phyloP scores from a whole-genome alignment of 1,139 yeast genomes.

The Yamadazyma membranifaciens region DNA sequence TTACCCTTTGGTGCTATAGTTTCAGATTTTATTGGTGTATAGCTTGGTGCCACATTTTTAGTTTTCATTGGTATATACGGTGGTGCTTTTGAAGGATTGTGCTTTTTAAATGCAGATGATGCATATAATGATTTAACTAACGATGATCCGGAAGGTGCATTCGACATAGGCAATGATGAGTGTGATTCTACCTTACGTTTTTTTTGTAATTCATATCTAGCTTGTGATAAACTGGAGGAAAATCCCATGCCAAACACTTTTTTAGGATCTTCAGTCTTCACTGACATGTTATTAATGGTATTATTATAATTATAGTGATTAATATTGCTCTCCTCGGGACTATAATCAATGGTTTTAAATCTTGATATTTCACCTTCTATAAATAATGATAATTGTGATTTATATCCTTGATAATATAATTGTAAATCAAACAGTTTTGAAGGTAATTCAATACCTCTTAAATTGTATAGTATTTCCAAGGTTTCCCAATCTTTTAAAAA shows the following conservation, averaged over 20 bases:
- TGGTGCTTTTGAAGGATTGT: constrained; percentile 5
- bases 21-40: constrained; percentile 2
- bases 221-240: constrained; percentile 3
- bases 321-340: neutral
- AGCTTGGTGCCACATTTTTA: neutral
- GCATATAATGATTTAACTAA: neutral
- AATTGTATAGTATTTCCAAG: constrained; percentile 19
- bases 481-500: constrained; percentile 19
- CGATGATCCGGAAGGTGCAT: neutral
- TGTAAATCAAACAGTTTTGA: constrained; percentile 56
- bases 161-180: neutral
- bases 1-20: constrained; percentile 11
- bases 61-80: constrained; percentile 1
- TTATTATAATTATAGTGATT: neutral
- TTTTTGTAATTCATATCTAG: constrained; percentile 1
- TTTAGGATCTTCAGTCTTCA: neutral
- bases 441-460: constrained; percentile 13
- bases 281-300: neutral
- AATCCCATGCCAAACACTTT: constrained; percentile 3
- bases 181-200: neutral
- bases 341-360: constrained; percentile 4
- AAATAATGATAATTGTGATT: constrained; percentile 13
- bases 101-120: constrained; percentile 1
- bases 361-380: constrained; percentile 1
- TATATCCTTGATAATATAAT: constrained; percentile 50